Evolutionary conservation across 1,139 yeast genomes (phyloP).

Genomic region (Debaryomyces fabryi): DNA sequence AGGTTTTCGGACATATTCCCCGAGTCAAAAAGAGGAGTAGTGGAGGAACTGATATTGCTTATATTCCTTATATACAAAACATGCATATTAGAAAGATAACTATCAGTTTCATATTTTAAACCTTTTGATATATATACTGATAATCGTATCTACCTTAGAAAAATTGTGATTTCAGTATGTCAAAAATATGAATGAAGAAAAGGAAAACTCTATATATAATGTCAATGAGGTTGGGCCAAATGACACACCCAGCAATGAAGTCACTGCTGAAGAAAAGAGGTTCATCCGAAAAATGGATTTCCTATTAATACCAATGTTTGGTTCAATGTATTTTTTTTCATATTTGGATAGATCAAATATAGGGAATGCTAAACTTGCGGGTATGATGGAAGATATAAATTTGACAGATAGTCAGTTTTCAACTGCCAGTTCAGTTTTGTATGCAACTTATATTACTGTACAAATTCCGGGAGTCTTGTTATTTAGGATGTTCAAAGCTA

Average conservation of each 20-base stretch:
- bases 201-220: background rate
- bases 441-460: constrained; percentile 22
- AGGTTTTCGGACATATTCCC: background rate
- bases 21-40: background rate
- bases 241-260: background rate
- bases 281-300: constrained; percentile 18
- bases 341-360: constrained; percentile 29
- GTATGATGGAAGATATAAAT: constrained; percentile 20
- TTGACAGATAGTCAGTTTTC: constrained; percentile 21
- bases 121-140: background rate
- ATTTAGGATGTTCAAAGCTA: constrained; percentile 20
- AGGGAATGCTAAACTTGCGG: constrained; percentile 30
- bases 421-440: constrained; percentile 23
- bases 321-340: constrained; percentile 23
- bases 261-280: background rate
- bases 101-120: background rate
- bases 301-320: constrained; percentile 20
- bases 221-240: background rate
- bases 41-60: background rate
- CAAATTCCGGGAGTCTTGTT: constrained; percentile 21
- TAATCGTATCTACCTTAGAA: background rate
- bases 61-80: background rate
- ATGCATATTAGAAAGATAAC: background rate
- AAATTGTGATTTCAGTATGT: background rate
- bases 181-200: background rate